Evolutionary conservation across 2,329 filamentous ascomycete genomes (phyloP), one percentile per base, ranked within the genome.

Genomic region (Cladobotryum mycophilum): DNA sequence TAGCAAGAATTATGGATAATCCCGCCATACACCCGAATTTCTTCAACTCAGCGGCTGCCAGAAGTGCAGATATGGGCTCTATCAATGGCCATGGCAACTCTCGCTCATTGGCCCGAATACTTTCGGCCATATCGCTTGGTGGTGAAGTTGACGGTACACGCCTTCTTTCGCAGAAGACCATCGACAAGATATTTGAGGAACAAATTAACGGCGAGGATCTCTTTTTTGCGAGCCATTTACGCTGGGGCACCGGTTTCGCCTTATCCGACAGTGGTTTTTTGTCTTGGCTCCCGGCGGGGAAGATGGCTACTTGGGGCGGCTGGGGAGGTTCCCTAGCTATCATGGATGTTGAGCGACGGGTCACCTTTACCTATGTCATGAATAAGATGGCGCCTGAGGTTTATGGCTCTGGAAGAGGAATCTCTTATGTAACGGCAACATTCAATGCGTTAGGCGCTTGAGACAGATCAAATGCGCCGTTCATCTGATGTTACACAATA

Each of bases 41-140:
- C 5, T 53, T 61, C 1, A 59, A 55, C 17, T 65, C 62, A 0
- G 57, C 64, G 0, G 58, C 33, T 0, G 76, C 73, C 63, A 65
- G 71, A 18, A 55, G 56, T 0, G 62, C 67, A 2, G 72, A 73
- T 45, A 56, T 76, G 4, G 72, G 73, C 0, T 68, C 69, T 0
- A 55, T 61, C 1, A 76, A 75, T 52, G 76, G 75, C 1, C 70
- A 75, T 47, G 56, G 60, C 1, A 79, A 78, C 53, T 72, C 75
- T 11, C 63, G 68, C 4, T 65, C 64, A 0, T 45, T 79, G 20
- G 69, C 65, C 5, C 63, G 63, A 1, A 71, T 79, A 17, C 60
- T 74, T 7, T 71, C 70, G 0, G 49, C 17, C 9, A 42, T 61
- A 9, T 46, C 57, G 5, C 57, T 60, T 9, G 58, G 55, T 6